Evolutionary conservation across 306 rosid species (phyloP), one percentile per base, ranked within the genome.

Genomic region (Corylus heterophylla): DNA sequence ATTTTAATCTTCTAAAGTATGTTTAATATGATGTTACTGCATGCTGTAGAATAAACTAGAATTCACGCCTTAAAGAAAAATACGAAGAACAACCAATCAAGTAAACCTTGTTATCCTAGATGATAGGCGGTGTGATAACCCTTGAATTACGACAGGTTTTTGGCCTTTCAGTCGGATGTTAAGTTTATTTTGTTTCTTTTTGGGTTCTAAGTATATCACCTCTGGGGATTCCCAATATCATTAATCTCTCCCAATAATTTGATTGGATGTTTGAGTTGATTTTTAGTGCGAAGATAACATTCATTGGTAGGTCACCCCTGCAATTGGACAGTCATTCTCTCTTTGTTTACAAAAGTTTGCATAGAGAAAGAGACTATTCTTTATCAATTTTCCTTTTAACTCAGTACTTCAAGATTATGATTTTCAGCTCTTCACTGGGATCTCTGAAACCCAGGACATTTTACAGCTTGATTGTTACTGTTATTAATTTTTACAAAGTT

Each of bases 361-460:
- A 70, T n/a, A 49, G 17, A 10, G 42, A 64, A 64, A 59, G 47
- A 17, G 66, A 71, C 54, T 76, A 54, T 68, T 2, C 68, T 75
- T 54, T 22, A 12, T 31, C 20, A 37, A 45, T 68, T 59, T 72
- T 47, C 37, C 77, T 47, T 47, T 16, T 74, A 52, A 39, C 31
- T 9, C 63, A 7, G 66, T 71, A 55, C 35, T 29, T 67, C 55
- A 37, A 66, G 29, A 72, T 31, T 31, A 67, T 54, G 50, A 50
- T 52, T 79, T 51, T 73, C 47, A 4, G 22, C 37, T 35, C 47
- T 37, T 64, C 72, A 7, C 47, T 18, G 51, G 63, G 73, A 69
- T 74, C 49, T 54, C 66, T 4, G 48, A 52, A 72, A 49, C 11
- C 12, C 58, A 44, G 12, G 31, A 16, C 69, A 11, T 50, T 62